Conservation (phyloP, 148 eudicot genomes). For the Hydrangea macrophylla region DNA sequence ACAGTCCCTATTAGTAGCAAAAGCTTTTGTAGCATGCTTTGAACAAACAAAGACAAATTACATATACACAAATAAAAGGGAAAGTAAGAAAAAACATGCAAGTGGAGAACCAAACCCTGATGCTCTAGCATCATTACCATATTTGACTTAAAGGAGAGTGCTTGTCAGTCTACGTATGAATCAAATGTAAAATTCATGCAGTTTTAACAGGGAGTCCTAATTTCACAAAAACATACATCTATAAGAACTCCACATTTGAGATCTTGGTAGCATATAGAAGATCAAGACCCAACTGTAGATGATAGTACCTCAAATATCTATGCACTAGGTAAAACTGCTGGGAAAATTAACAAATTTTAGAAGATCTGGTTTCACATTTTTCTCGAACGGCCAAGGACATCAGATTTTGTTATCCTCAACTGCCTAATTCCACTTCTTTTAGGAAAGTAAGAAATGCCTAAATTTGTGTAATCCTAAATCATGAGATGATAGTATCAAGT, state of each 20-base stretch:
- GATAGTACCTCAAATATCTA: background rate
- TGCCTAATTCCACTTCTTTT: no score
- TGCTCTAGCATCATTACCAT: no score
- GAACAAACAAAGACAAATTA: background rate
- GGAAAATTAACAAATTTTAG: background rate
- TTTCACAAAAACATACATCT: no score
- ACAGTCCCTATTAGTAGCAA: constrained; percentile 7
- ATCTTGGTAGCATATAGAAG: background rate
- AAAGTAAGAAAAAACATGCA: background rate
- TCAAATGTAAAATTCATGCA: no score
- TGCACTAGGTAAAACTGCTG: background rate
- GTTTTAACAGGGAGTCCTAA: no score
- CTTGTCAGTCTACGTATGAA: background rate
- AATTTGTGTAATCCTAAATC: background rate
- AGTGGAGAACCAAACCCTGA: no score
- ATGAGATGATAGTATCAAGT: background rate
- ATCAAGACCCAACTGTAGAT: background rate
- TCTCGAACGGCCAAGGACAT: background rate
- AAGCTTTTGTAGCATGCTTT: background rate
- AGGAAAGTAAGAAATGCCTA: no score
- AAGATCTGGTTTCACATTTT: background rate
- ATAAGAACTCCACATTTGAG: background rate
- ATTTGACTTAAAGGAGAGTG: background rate
- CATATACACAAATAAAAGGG: no score
- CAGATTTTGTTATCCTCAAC: no score